A percentile compares a stretch with the other conserved stretches of the same genome.
Conservation (phyloP, 202 grass and related monocot species). For the Musa balbisiana region DNA sequence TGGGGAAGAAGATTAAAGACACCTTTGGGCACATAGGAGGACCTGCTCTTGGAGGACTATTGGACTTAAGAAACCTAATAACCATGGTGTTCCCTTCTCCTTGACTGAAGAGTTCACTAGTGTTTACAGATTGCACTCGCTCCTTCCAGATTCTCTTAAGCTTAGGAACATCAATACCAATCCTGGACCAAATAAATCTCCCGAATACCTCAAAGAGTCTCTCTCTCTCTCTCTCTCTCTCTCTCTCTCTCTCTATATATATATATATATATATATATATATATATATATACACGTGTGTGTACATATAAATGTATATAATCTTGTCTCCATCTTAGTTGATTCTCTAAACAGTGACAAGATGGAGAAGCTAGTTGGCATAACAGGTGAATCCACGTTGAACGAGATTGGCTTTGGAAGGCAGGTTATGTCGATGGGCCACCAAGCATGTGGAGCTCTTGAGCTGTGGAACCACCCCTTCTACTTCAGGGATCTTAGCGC, state of each 20-base stretch:
- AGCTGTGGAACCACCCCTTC: slow-evolving; percentile 54
- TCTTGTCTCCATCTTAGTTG: neutral
- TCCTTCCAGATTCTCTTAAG: slow-evolving; percentile 39
- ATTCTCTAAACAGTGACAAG: slow-evolving; percentile 24
- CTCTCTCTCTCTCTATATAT: too few species aligned
- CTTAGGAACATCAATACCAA: slow-evolving; percentile 35
- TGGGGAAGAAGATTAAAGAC: slow-evolving; percentile 55
- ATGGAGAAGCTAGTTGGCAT: slow-evolving; percentile 39
- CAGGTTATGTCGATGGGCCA: slow-evolving; percentile 47
- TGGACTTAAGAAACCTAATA: slow-evolving; percentile 22
- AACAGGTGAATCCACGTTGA: slow-evolving; percentile 29
- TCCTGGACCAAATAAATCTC: slow-evolving; percentile 33
- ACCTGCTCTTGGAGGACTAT: slow-evolving; percentile 31
- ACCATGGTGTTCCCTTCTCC: slow-evolving; percentile 51
- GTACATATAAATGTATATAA: neutral
- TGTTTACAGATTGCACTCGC: slow-evolving; percentile 54
- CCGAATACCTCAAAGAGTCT: slow-evolving; percentile 37
- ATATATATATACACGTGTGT: neutral
- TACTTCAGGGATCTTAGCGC: slow-evolving; percentile 43
- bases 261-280: neutral
- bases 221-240: neutral
- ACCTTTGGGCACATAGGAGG: slow-evolving; percentile 50
- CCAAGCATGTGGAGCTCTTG: slow-evolving; percentile 55
- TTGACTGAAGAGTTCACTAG: slow-evolving; percentile 62
- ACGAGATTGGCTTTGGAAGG: slow-evolving; percentile 46